Base-by-base conservation (phyloP, 192 early-diverging fungal species). In the Coemansia pectinata region DNA sequence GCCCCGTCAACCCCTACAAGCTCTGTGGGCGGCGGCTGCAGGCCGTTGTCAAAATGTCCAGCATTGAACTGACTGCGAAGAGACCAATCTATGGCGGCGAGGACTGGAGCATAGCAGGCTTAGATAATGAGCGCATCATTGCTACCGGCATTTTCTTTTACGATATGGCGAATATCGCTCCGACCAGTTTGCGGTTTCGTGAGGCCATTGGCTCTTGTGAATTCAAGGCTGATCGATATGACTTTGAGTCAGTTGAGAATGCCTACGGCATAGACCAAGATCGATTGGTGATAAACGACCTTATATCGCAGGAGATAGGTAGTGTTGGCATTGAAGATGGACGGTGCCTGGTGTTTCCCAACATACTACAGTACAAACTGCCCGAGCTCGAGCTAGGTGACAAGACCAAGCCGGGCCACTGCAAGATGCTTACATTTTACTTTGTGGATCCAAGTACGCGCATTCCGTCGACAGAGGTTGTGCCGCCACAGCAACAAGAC, bases 91-190 rank as follows among this genome's bases (percentile, higher is more conserved):
- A 85, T 55, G 31, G 48, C 0, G 87, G 87, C 5, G 23, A 36
- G 23, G 42, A 63, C 1, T 92, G 89, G 91, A 87, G 91, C 39
- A 68, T 88, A 1, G 91, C 91, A 62, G 89, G 84, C 9, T 89
- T 86, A 77, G 72, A 67, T 8, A 79, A 86, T 63, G 91, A 92
- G 65, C 63, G 71, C 44, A 88, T 92, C 40, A 76, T 87, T 9
- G 88, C 91, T 0, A 85, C 86, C 0, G 89, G 87, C 4, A 85
- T 92, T 19, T 86, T 81, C 38, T 90, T 89, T 63, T 89, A 89
- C 65, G 72, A 79, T 42, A 62, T 83, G 0, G 81, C 82, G 1
- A 90, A 92, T 77, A 79, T 90, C 36, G 85, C 84, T 15, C 68
- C 79, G 10, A 76, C 82, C 3, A 64, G 47, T 23, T 19, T 50